Conservation (phyloP, 2,329 filamentous ascomycete species). For the Colletotrichum cordylinicola region DNA sequence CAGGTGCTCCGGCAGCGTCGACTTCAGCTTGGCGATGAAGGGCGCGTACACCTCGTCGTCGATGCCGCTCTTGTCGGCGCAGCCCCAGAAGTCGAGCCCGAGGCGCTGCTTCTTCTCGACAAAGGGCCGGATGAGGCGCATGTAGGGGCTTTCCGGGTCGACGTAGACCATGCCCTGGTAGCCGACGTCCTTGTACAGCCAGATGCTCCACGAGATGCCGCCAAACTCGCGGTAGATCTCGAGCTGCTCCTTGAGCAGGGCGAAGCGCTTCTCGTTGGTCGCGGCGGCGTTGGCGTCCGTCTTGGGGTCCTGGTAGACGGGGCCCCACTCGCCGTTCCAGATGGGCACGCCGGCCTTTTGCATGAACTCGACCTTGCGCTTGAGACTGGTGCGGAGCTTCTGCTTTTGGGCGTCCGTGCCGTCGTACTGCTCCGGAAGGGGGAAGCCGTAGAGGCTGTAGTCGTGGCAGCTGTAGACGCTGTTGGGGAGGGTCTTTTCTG, state of each 20-base stretch:
- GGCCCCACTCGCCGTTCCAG: slow-evolving; percentile 60
- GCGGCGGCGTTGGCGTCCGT: slow-evolving; percentile 40
- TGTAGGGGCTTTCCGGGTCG: slow-evolving; percentile 51
- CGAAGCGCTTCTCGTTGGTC: slow-evolving; percentile 46
- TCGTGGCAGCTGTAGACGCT: slow-evolving; percentile 60
- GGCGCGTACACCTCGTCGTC: slow-evolving; percentile 44
- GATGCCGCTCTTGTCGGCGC: slow-evolving; percentile 30
- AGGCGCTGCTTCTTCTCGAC: slow-evolving; percentile 60
- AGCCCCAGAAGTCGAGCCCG: slow-evolving; percentile 62
- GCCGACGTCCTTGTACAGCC: slow-evolving; percentile 64
- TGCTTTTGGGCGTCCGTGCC: slow-evolving; percentile 45
- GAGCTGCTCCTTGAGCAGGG: slow-evolving; percentile 46
- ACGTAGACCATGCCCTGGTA: slow-evolving; percentile 61
- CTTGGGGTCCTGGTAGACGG: slow-evolving; percentile 48
- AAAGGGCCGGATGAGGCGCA: slow-evolving; percentile 55
- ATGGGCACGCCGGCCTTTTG: slow-evolving; percentile 42
- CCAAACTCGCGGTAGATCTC: slow-evolving; percentile 37
- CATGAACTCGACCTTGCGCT: slow-evolving; percentile 51
- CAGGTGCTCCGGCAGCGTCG: slow-evolving; percentile 46
- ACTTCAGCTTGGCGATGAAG: slow-evolving; percentile 44
- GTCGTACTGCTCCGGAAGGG: slow-evolving; percentile 41
- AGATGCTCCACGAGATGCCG: slow-evolving; percentile 63
- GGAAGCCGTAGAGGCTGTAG: slow-evolving; percentile 58
- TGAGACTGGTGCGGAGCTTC: slow-evolving; percentile 43
- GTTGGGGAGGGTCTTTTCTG: slow-evolving; percentile 48